phyloP scores from a whole-genome alignment of 2,329 filamentous ascomycete species.

The Fusarium sp. region DNA sequence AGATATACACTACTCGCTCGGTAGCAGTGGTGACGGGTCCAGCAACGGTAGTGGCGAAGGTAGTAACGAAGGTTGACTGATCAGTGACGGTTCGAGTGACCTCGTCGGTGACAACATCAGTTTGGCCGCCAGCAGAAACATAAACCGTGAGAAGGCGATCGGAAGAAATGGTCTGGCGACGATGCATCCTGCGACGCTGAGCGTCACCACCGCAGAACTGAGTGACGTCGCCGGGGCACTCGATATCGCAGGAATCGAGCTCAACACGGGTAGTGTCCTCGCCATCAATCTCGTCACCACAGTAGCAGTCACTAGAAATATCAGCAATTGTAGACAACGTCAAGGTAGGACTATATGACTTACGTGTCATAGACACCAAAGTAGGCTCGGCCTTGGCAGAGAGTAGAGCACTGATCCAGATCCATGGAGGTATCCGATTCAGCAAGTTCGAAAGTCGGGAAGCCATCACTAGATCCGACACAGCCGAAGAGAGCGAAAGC shows the following conservation, averaged over 20 bases:
- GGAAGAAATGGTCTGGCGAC: slow-evolving; percentile 32
- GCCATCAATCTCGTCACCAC: slow-evolving; percentile 28
- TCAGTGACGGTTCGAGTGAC: slow-evolving; percentile 25
- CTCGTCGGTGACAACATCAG: neutral
- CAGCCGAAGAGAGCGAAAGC: slow-evolving; percentile 43
- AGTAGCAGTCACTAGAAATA: slow-evolving; percentile 30
- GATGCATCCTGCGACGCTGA: slow-evolving; percentile 17
- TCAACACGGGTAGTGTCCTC: slow-evolving; percentile 3
- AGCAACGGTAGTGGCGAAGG: slow-evolving; percentile 20
- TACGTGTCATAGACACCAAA: slow-evolving; percentile 42
- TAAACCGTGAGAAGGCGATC: slow-evolving; percentile 37
- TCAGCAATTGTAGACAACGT: fast-evolving
- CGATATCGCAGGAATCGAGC: slow-evolving; percentile 19
- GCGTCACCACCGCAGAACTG: slow-evolving; percentile 35
- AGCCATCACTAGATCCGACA: slow-evolving; percentile 28
- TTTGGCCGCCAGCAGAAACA: neutral
- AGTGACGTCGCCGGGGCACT: slow-evolving; percentile 34
- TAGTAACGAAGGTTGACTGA: slow-evolving; percentile 29
- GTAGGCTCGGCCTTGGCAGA: slow-evolving; percentile 37
- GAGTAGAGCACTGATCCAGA: slow-evolving; percentile 39
- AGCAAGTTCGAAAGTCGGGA: slow-evolving; percentile 37
- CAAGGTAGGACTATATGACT: neutral
- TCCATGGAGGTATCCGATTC: slow-evolving; percentile 28
- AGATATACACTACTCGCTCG: slow-evolving; percentile 27
- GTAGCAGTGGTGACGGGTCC: slow-evolving; percentile 16